These are phyloP conservation scores for Fusarium metavorans DNA, from an alignment of 2,329 filamentous ascomycete genomes.

Conservation along the genomic window DNA sequence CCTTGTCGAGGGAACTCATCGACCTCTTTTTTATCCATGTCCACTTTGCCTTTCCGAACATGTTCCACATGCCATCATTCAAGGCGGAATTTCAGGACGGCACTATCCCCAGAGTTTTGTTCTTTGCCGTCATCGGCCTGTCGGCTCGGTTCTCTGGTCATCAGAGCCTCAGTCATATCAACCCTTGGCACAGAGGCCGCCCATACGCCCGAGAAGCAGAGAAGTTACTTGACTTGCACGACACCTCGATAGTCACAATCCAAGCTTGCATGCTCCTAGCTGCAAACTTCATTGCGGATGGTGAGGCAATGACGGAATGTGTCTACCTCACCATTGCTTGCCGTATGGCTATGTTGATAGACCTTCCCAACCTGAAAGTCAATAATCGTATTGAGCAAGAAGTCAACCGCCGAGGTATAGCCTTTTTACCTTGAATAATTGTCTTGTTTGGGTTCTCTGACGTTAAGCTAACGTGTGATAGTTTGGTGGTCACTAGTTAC, in stretches of 20 bases:
- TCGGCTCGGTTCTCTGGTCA: background rate
- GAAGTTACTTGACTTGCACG: constrained; percentile 7
- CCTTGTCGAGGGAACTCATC: constrained; percentile 2
- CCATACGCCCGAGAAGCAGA: constrained; percentile 7
- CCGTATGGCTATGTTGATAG: constrained; percentile 12
- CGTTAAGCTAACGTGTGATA: background rate
- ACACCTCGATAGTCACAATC: constrained; percentile 4
- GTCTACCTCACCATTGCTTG: constrained; percentile 4
- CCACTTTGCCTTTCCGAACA: constrained; percentile 6
- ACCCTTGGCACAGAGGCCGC: constrained; percentile 10
- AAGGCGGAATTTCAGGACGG: background rate
- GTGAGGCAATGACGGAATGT: constrained; percentile 3
- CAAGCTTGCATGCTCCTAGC: constrained; percentile 11
- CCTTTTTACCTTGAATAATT: no score
- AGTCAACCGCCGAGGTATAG: background rate
- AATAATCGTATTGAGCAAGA: constrained; percentile 3
- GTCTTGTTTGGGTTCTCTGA: no score
- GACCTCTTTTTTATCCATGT: constrained; percentile 11
- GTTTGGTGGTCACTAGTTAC: constrained; percentile 19
- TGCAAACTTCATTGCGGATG: constrained; percentile 5
- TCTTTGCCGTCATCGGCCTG: background rate
- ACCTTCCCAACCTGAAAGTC: background rate
- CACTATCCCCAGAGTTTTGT: background rate
- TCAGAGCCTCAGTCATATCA: background rate
- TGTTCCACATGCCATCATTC: constrained; percentile 9